Conservation (phyloP, 192 early-diverging fungal species). For the Geranomyces variabilis region DNA sequence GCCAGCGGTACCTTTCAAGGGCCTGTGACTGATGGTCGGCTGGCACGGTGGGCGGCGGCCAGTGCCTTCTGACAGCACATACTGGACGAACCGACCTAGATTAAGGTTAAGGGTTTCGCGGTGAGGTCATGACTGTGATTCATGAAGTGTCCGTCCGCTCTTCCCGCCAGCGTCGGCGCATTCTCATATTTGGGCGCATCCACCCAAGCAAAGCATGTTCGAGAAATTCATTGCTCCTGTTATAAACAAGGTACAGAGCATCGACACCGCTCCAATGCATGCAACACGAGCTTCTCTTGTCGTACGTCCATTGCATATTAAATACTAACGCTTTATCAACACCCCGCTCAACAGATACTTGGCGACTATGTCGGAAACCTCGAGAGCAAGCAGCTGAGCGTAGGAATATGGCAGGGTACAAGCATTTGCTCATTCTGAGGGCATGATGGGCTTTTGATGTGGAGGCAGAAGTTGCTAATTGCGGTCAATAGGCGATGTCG, state of each 20-base stretch:
- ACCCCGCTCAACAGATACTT: conserved; percentile 53
- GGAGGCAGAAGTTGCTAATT: not conserved
- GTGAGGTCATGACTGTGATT: too few relatives aligned
- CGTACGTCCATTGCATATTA: too few relatives aligned
- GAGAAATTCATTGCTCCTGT: conserved; percentile 46
- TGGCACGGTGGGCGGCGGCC: too few relatives aligned
- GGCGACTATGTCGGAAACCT: conserved; percentile 96
- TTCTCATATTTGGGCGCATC: too few relatives aligned
- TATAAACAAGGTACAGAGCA: conserved; percentile 42
- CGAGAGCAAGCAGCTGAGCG: conserved; percentile 90
- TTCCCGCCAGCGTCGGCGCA: too few relatives aligned
- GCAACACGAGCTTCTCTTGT: not conserved
- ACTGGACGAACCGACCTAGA: too few relatives aligned
- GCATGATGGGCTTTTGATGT: not conserved
- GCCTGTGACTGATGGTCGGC: too few relatives aligned
- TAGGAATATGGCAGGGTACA: conserved; percentile 95
- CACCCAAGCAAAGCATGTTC: conserved; percentile 32
- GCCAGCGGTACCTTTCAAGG: too few relatives aligned
- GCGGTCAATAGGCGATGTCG: conserved; percentile 80
- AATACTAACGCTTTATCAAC: not conserved
- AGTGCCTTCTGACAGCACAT: too few relatives aligned
- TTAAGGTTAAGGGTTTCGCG: too few relatives aligned
- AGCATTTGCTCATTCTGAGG: not conserved
- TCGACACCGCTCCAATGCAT: not conserved
- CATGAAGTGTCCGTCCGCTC: too few relatives aligned